Conservation (phyloP, 2,329 filamentous ascomycete species). For the Epichloe hybrida region DNA sequence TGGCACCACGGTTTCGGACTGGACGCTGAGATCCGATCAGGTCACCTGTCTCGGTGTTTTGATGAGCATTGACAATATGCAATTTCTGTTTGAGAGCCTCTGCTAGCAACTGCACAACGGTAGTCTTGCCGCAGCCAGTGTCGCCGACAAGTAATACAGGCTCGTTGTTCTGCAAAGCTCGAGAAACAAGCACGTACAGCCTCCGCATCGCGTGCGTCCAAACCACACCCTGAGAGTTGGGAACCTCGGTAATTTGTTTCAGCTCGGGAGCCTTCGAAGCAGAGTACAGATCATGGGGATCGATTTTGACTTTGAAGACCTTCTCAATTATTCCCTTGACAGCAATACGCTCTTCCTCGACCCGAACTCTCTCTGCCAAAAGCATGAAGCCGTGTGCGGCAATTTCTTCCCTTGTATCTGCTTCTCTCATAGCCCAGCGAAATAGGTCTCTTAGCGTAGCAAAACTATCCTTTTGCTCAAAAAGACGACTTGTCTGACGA, state of each 20-base stretch:
- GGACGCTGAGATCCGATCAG: slow-evolving; percentile 91
- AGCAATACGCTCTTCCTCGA: slow-evolving; percentile 68
- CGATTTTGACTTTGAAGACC: slow-evolving; percentile 75
- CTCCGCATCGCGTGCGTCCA: slow-evolving; percentile 95
- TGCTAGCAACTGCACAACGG: slow-evolving; percentile 83
- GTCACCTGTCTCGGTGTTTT: slow-evolving; percentile 95
- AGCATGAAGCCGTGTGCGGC: slow-evolving; percentile 94
- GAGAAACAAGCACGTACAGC: slow-evolving; percentile 76
- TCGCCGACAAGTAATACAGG: slow-evolving; percentile 91
- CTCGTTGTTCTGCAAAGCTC: slow-evolving; percentile 79
- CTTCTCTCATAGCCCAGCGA: slow-evolving; percentile 77
- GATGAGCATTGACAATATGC: slow-evolving; percentile 90
- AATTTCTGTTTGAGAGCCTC: slow-evolving; percentile 64
- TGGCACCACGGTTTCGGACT: slow-evolving; percentile 66
- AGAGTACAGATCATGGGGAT: slow-evolving; percentile 61
- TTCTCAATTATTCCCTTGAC: slow-evolving; percentile 83
- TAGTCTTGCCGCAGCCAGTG: slow-evolving; percentile 96
- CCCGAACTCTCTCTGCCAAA: slow-evolving; percentile 85
- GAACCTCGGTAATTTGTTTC: slow-evolving; percentile 28
- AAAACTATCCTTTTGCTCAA: slow-evolving; percentile 96
- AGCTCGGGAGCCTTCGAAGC: slow-evolving; percentile 42
- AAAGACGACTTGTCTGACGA: slow-evolving; percentile 78
- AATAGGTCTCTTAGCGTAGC: slow-evolving; percentile 93
- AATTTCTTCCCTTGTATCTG: slow-evolving; percentile 76
- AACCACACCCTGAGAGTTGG: slow-evolving; percentile 55